Conservation (phyloP, 179 eudicot genomes). For the Nepenthes alata region DNA sequence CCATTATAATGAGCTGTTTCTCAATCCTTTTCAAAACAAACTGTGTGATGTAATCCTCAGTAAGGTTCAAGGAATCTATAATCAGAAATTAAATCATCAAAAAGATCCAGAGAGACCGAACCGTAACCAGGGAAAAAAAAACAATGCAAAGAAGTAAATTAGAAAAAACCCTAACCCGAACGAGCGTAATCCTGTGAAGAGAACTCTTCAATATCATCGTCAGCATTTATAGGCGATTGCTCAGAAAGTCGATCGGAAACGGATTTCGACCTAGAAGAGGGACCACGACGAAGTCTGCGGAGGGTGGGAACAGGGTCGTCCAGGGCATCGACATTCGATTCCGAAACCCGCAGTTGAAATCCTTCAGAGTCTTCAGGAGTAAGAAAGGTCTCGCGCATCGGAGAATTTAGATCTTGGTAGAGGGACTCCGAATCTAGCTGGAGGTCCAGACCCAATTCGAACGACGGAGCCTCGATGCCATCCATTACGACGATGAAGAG, state of each 20-base stretch:
- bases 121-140: no score
- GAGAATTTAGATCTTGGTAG: slow-evolving; percentile 2
- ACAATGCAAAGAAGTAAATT: no score
- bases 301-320: slow-evolving; percentile 16
- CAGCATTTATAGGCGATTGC: slow-evolving; percentile 13
- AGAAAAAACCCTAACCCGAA: slow-evolving; percentile 19
- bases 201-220: slow-evolving; percentile 82
- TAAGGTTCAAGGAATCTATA: no score
- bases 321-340: slow-evolving; percentile 20
- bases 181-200: slow-evolving; percentile 42
- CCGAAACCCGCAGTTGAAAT: slow-evolving; percentile 23
- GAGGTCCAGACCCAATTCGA: slow-evolving; percentile 70
- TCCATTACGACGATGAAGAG: slow-evolving; percentile 22
- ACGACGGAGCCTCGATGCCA: slow-evolving; percentile 66
- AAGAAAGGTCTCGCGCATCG: neutral
- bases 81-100: slow-evolving; percentile 4
- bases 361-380: slow-evolving; percentile 21
- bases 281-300: slow-evolving; percentile 49
- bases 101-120: no score
- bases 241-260: slow-evolving; percentile 8
- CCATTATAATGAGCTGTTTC: no score
- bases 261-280: slow-evolving; percentile 11
- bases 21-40: no score
- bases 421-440: slow-evolving; percentile 37
- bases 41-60: no score